Evolutionary conservation across 2,329 filamentous ascomycete species (phyloP), one percentile per base, ranked within the genome.

Genomic region (Penicillium capsulatum): DNA sequence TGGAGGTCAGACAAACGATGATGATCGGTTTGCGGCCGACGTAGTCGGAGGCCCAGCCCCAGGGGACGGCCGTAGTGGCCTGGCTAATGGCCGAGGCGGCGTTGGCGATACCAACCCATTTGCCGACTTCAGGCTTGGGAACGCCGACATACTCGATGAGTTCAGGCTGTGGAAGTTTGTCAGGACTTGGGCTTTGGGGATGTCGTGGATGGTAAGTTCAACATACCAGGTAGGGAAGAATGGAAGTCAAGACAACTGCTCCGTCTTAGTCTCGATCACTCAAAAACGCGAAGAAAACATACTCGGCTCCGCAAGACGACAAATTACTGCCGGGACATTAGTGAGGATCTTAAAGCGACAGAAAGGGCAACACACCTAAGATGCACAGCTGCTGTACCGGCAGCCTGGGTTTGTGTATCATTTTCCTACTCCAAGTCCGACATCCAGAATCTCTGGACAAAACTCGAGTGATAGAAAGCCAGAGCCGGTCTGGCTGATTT

Each of bases 11-110:
- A 0, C 86, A 88, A 6, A 75, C 58, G 10, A 97, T 72, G 43
- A 97, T 86, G 27, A 84, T 77, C 1, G 84, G 84, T 59, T 95
- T 96, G 40, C 91, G 79, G 14, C 91, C 92, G 46, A 86, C 79
- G 30, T 66, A 70, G 62, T 97, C 92, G 0, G 88, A 86, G 2
- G 83, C 76, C 49, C 80, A 76, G 4, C 88, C 83, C 86, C 86
- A 91, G 1, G 79, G 69, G 2, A 91, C 78, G 13, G 83, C 85
- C 4, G 84, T 86, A 13, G 78, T 34, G 51, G 81, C 84, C 64
- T 91, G 86, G 19, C 77, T 74, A 8, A 88, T 63, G 2, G 85
- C 86, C 63, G 89, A 88, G 47, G 81, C 73, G 30, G 83, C 81
- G 1, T 82, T 82, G 4, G 81, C 84, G 40, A 87, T 68, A 36